Evolutionary conservation across 78 protist species (phyloP), one percentile per base, ranked within the genome.

Genomic region (Guillardia theta): DNA sequence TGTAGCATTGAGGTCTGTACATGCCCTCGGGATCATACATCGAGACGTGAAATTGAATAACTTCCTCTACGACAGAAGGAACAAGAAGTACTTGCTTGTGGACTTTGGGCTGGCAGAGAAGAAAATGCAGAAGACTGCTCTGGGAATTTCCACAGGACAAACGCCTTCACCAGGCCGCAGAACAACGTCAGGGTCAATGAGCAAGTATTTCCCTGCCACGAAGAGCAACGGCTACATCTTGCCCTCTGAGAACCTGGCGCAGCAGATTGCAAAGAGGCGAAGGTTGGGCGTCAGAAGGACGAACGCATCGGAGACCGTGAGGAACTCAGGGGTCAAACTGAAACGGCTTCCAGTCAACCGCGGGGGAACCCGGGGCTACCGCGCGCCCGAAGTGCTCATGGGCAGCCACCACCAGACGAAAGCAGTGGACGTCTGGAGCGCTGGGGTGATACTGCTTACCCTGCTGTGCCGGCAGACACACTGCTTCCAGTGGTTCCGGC

Each of bases 331-430:
- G n/a, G n/a, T n/a, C n/a, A n/a, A n/a, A n/a, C n/a, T n/a, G n/a
- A n/a, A n/a, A n/a, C n/a, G n/a, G n/a, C n/a, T n/a, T n/a, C n/a
- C n/a, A 3, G 45, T 43, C 9, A 24, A 33, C 36, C 83, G 83
- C 36, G 41, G 36, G 4, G 97, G 97, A 18, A 96, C 98, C 2
- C 83, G 96, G 54, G 97, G 97, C 48, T 97, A 94, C 54, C 94
- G 98, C 77, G 98, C 98, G 93, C 98, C 98, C 27, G 98, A 97
- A 93, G 95, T 97, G 8, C 54, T 97, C 62, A 47, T 96, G 64
- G 94, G 95, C 62, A 58, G 48, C 77, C 64, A 47, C 48, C 62
- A 94, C 22, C 97, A 97, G 88, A 94, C 95, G 12, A 83, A 97
- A 2, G 94, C 97, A 10, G 92, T 97, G 53, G 98, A 97, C 94